Evolutionary conservation across 2,329 filamentous ascomycete species (phyloP).

Genomic region (Alternaria sp.): DNA sequence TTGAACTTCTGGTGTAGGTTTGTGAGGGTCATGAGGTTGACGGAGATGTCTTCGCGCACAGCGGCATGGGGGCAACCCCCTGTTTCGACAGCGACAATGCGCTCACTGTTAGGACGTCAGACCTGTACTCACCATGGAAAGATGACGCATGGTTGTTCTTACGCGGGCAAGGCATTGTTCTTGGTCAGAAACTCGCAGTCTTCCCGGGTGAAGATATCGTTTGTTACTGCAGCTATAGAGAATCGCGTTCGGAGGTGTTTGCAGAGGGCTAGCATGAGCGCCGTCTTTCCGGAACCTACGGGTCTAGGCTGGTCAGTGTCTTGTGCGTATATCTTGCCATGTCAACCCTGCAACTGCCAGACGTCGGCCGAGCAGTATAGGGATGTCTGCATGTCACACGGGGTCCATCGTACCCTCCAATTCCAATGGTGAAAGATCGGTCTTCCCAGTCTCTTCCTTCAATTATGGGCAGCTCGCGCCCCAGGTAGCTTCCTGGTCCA

Average conservation of each 20-base stretch:
- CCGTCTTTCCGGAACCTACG: constrained; percentile 96
- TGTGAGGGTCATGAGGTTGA: constrained; percentile 91
- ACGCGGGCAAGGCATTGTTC: constrained; percentile 80
- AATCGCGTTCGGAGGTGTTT: constrained; percentile 79
- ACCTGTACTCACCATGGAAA: neutral
- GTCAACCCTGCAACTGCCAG: neutral
- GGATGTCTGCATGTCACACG: neutral
- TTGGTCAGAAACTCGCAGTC: constrained; percentile 97
- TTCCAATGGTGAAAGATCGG: constrained; percentile 94
- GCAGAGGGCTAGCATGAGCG: constrained; percentile 94
- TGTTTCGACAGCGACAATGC: constrained; percentile 96
- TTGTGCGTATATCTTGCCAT: constrained; percentile 5
- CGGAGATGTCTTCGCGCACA: constrained; percentile 94
- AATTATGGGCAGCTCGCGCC: constrained; percentile 91
- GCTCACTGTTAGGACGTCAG: constrained; percentile 51
- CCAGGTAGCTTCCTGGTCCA: constrained; percentile 87
- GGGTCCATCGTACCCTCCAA: constrained; percentile 78
- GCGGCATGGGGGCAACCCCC: constrained; percentile 97
- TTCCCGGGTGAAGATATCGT: constrained; percentile 98
- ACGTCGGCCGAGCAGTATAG: neutral
- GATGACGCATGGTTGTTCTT: constrained; percentile 11
- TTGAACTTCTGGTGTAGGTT: constrained; percentile 82
- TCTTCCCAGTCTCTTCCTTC: constrained; percentile 88
- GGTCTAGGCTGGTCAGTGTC: constrained; percentile 65
- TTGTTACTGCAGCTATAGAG: constrained; percentile 94